These are phyloP conservation scores for Eucalyptus polybractea DNA, from an alignment of 345 rosid genomes.

Conservation along the genomic window DNA sequence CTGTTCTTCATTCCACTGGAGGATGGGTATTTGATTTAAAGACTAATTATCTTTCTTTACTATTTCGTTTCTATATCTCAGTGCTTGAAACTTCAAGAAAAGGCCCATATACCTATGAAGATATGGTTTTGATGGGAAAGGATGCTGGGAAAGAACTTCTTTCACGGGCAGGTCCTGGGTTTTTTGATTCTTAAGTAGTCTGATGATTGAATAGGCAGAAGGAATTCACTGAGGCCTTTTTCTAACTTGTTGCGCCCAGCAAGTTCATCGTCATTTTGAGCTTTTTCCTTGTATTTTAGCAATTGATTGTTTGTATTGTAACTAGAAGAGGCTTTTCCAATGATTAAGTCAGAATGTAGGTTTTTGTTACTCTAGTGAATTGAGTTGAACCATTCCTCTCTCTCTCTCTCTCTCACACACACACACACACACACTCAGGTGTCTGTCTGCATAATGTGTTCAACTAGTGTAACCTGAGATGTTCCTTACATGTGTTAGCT, in stretches of 20 bases:
- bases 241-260: not conserved
- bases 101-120: constrained; percentile 52
- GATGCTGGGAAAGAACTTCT: constrained; percentile 95
- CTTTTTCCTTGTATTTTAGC: not conserved
- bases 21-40: not conserved
- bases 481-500: not conserved
- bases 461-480: not conserved
- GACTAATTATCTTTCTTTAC: not conserved
- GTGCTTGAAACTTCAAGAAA: constrained; percentile 90
- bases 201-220: not conserved
- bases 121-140: constrained; percentile 78
- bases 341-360: not conserved
- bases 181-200: constrained; percentile 38
- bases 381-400: not conserved
- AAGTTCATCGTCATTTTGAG: not conserved
- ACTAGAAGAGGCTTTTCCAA: not conserved
- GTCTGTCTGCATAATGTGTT: not conserved
- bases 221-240: not conserved
- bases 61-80: constrained; percentile 13
- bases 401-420: not conserved
- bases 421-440: not conserved
- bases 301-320: not conserved
- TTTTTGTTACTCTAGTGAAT: not conserved
- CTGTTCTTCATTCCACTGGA: not conserved
- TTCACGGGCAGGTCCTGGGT: constrained; percentile 71